phyloP scores from a whole-genome alignment of 768 basidiomycete species.

The Mycena olivaceomarginata region DNA sequence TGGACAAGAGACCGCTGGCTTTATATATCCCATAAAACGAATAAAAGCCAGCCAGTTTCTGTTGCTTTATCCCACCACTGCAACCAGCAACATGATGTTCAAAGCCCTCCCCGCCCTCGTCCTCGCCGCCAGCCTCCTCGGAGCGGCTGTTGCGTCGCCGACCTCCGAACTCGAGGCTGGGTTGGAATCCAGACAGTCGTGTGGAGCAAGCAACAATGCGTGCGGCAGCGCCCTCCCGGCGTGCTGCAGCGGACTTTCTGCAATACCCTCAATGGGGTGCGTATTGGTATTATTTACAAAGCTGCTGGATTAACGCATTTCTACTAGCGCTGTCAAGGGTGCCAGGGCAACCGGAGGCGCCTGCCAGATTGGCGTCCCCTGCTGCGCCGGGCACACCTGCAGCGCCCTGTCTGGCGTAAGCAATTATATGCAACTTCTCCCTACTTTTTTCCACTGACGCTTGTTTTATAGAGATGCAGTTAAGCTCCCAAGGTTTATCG shows the following conservation, averaged over 20 bases:
- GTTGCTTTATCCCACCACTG: background rate
- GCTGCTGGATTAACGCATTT: background rate
- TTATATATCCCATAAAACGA: too few relatives aligned
- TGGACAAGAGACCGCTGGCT: background rate
- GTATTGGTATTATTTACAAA: background rate
- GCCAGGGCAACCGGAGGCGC: slow-evolving; percentile 1
- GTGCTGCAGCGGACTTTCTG: slow-evolving; percentile 2
- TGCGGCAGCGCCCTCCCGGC: background rate
- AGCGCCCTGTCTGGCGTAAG: background rate
- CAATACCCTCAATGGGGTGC: slow-evolving; percentile 3
- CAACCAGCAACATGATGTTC: background rate
- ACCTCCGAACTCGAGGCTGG: slow-evolving; percentile 2
- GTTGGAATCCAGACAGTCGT: background rate
- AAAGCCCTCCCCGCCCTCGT: background rate
- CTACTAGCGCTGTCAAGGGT: slow-evolving; percentile 6
- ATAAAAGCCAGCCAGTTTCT: slow-evolving; percentile 8
- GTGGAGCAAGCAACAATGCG: background rate
- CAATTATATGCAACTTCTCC: background rate
- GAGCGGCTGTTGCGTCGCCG: background rate
- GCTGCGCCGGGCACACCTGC: background rate
- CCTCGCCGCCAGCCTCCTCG: slow-evolving; percentile 2
- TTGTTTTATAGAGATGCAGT: background rate
- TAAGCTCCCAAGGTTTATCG: background rate
- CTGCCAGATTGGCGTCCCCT: slow-evolving; percentile 1
- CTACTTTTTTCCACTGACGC: background rate